Evolutionary conservation across 1,139 yeast species (phyloP).

Genomic region (Meyerozyma smithsonii): DNA sequence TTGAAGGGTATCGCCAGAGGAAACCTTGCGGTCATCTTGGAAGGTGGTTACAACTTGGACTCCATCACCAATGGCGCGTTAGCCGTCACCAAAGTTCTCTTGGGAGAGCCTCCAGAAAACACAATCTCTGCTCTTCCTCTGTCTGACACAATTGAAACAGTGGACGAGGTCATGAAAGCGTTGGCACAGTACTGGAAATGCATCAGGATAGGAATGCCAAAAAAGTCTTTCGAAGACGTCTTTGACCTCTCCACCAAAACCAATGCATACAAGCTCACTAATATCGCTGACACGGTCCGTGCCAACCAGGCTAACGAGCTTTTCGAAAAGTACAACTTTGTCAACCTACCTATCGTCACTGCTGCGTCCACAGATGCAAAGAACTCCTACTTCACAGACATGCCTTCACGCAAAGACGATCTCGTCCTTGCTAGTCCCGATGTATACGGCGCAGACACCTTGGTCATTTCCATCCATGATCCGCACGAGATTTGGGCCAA

Average conservation of each 20-base stretch:
- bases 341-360: constrained; percentile 60
- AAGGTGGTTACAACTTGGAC: constrained; percentile 95
- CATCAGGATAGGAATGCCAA: constrained; percentile 62
- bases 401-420: constrained; percentile 53
- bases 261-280: constrained; percentile 35
- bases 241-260: constrained; percentile 28
- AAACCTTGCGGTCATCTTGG: constrained; percentile 80
- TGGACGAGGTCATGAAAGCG: constrained; percentile 73
- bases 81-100: constrained; percentile 84
- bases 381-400: constrained; percentile 35
- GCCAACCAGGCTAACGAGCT: constrained; percentile 60
- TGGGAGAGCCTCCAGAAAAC: constrained; percentile 94
- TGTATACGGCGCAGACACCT: constrained; percentile 56
- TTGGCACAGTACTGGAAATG: constrained; percentile 90
- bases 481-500: constrained; percentile 94
- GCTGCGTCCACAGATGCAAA: constrained; percentile 22
- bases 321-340: constrained; percentile 52
- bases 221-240: constrained; percentile 35
- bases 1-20: constrained; percentile 86
- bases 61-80: constrained; percentile 87
- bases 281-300: constrained; percentile 68
- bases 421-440: constrained; percentile 75
- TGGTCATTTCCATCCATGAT: constrained; percentile 77
- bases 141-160: constrained; percentile 76
- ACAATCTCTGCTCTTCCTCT: constrained; percentile 59